Conservation (phyloP, 2,329 filamentous ascomycete genomes). For the Trichophyton schoenleinii region DNA sequence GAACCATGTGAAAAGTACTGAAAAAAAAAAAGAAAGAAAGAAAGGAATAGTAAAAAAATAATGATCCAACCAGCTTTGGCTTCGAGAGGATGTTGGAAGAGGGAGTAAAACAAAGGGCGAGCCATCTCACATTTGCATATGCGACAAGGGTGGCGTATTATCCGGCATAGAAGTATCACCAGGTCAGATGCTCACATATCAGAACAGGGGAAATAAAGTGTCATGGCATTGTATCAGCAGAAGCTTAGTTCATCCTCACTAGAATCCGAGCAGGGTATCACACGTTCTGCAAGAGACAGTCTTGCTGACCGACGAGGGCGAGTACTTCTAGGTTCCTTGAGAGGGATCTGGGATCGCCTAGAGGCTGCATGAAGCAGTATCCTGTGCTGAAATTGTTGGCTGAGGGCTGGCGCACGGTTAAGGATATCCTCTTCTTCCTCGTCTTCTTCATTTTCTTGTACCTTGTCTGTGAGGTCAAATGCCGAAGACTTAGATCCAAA, state of each 20-base stretch:
- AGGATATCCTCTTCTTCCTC: slow-evolving; percentile 11
- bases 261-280: slow-evolving; percentile 5
- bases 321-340: neutral
- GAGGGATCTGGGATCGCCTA: neutral
- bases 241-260: slow-evolving; percentile 13
- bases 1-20: neutral
- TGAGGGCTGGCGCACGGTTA: slow-evolving; percentile 5
- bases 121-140: neutral
- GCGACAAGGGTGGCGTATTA: neutral
- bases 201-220: neutral
- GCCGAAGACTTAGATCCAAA: neutral
- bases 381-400: neutral
- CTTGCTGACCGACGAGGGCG: neutral
- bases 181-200: neutral
- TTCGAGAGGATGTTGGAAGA: neutral
- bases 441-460: neutral
- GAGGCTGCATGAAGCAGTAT: neutral
- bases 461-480: neutral
- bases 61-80: neutral
- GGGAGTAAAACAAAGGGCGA: neutral
- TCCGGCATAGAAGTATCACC: neutral
- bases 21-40: neutral
- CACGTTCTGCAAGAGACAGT: neutral
- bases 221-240: neutral
- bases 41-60: neutral